A percentile compares a stretch with the other conserved stretches of the same genome.
phyloP scores from a whole-genome alignment of 495 filamentous ascomycete species.

The Hyaloscypha hepaticicola region DNA sequence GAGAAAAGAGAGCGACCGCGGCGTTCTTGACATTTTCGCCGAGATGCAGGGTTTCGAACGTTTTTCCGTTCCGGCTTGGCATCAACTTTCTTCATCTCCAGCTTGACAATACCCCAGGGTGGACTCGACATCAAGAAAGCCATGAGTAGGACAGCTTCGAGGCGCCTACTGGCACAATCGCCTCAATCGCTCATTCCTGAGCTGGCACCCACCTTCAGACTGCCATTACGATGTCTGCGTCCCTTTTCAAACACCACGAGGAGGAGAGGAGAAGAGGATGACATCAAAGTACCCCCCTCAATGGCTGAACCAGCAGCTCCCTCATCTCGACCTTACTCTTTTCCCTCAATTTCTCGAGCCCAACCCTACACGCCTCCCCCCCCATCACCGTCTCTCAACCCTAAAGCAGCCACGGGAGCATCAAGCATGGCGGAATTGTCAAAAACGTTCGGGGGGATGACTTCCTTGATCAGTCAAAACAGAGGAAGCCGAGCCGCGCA shows the following conservation, averaged over 20 bases:
- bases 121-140: conserved; percentile 4
- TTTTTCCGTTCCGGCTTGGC: conserved; percentile 23
- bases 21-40: conserved; percentile 27
- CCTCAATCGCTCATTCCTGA: conserved; percentile 34
- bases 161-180: conserved; percentile 46
- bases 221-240: conserved; percentile 38
- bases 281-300: conserved; percentile 16
- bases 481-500: neutral
- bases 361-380: conserved; percentile 11
- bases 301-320: conserved; percentile 6
- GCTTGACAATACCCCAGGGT: neutral
- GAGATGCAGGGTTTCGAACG: conserved; percentile 10
- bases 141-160: conserved; percentile 45
- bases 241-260: conserved; percentile 42
- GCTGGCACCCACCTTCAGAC: conserved; percentile 28
- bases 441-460: neutral
- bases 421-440: neutral
- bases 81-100: conserved; percentile 25
- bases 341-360: neutral
- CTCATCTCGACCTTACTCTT: neutral
- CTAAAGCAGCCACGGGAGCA: conserved; percentile 14
- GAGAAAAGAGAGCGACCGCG: conserved; percentile 13
- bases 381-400: conserved; percentile 21
- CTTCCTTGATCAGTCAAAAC: neutral
- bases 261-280: conserved; percentile 25